A percentile compares a stretch with the other conserved stretches of the same genome.
These are phyloP conservation scores for Kodamaea fukazawae DNA, from an alignment of 805 yeast genomes.

Conservation along the genomic window DNA sequence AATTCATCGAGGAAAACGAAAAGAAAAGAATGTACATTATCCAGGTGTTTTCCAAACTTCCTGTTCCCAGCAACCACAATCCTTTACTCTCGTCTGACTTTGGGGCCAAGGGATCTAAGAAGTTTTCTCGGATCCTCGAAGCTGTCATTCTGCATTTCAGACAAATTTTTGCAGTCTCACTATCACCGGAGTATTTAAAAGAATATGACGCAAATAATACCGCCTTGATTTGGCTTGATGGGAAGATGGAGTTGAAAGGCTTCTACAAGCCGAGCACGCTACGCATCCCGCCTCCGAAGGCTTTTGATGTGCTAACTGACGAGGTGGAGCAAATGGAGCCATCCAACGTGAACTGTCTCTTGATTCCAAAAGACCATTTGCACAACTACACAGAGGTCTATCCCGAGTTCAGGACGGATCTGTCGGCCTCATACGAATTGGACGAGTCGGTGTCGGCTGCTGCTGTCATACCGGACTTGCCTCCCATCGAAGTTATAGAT, in stretches of 20 bases:
- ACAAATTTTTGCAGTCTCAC: slow-evolving; percentile 11
- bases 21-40: slow-evolving; percentile 28
- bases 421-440: slow-evolving; percentile 10
- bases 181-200: slow-evolving; percentile 7
- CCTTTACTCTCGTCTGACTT: slow-evolving; percentile 11
- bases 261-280: slow-evolving; percentile 41
- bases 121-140: slow-evolving; percentile 22
- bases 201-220: slow-evolving; percentile 12
- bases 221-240: slow-evolving; percentile 39
- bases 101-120: slow-evolving; percentile 28
- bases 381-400: slow-evolving; percentile 23
- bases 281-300: slow-evolving; percentile 29
- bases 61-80: slow-evolving; percentile 11
- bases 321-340: slow-evolving; percentile 14
- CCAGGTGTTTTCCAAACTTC: slow-evolving; percentile 27
- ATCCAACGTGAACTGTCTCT: slow-evolving; percentile 18
- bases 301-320: slow-evolving; percentile 11
- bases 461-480: slow-evolving; percentile 3
- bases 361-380: slow-evolving; percentile 19
- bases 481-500: slow-evolving; percentile 6
- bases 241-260: slow-evolving; percentile 35
- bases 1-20: slow-evolving; percentile 24
- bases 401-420: slow-evolving; percentile 26
- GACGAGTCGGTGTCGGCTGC: slow-evolving; percentile 2
- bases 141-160: slow-evolving; percentile 14